phyloP scores from a whole-genome alignment of 176 grass and related monocot species.

The Paspalum vaginatum region DNA sequence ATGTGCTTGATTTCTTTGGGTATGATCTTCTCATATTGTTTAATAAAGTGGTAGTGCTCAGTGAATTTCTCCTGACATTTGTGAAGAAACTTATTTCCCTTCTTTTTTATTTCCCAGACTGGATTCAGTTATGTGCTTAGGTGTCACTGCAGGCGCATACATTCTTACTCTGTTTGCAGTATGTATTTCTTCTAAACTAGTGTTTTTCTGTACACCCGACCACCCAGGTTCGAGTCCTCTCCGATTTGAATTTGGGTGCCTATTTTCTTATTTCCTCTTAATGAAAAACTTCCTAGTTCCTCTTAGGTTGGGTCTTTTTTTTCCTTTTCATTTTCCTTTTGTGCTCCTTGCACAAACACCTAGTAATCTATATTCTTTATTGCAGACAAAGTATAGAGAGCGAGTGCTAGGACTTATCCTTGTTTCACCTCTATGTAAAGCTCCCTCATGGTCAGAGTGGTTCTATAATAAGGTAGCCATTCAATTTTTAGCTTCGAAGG shows the following conservation, averaged over 20 bases:
- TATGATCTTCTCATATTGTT: slow-evolving; percentile 47
- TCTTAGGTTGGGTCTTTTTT: too few species aligned
- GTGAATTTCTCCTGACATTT: not conserved
- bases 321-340: not conserved
- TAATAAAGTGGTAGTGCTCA: not conserved
- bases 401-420: slow-evolving; percentile 90
- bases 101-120: slow-evolving; percentile 51
- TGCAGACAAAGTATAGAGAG: slow-evolving; percentile 84
- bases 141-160: slow-evolving; percentile 92
- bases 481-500: not conserved
- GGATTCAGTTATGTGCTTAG: slow-evolving; percentile 96
- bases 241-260: too few species aligned
- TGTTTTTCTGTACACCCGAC: not conserved
- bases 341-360: slow-evolving; percentile 21
- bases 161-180: slow-evolving; percentile 97
- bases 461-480: slow-evolving; percentile 84
- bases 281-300: too few species aligned
- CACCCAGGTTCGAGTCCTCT: too few species aligned
- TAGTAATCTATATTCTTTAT: slow-evolving; percentile 30
- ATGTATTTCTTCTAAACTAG: slow-evolving; percentile 45
- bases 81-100: slow-evolving; percentile 19
- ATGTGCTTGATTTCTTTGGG: slow-evolving; percentile 95
- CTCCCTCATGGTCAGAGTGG: slow-evolving; percentile 93
- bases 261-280: too few species aligned
- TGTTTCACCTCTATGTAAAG: slow-evolving; percentile 89